Conservation (phyloP, 192 early-diverging fungal genomes). For the Coemansia sp. region DNA sequence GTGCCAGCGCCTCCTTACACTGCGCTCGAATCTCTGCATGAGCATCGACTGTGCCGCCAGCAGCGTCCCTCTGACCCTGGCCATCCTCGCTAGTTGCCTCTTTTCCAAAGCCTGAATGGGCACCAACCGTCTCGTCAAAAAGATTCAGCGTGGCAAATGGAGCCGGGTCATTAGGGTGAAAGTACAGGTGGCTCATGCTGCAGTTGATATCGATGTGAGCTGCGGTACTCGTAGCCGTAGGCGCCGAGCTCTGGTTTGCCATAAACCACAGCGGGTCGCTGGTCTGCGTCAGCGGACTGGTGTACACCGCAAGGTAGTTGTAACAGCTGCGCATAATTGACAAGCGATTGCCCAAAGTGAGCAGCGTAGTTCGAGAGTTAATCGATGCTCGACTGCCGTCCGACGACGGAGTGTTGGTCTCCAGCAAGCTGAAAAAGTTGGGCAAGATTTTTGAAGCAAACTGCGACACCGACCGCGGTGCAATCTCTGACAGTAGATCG, state of each 20-base stretch:
- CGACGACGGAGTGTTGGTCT: constrained; percentile 17
- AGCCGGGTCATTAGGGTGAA: constrained; percentile 26
- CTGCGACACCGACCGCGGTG: constrained; percentile 62
- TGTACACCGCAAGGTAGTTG: constrained; percentile 37
- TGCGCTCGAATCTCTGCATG: constrained; percentile 16
- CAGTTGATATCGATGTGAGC: neutral
- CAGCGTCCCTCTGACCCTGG: constrained; percentile 24
- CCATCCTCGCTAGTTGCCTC: neutral
- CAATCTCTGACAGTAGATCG: constrained; percentile 66
- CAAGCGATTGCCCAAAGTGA: constrained; percentile 35
- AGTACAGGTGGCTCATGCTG: constrained; percentile 17
- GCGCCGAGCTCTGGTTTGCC: constrained; percentile 1
- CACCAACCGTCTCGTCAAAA: constrained; percentile 30
- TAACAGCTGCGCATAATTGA: constrained; percentile 46
- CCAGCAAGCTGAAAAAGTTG: constrained; percentile 45
- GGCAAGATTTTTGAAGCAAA: constrained; percentile 62
- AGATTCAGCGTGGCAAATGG: constrained; percentile 30
- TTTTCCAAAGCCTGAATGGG: neutral
- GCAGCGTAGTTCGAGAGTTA: constrained; percentile 34
- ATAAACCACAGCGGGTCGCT: constrained; percentile 40
- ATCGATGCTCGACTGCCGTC: constrained; percentile 13
- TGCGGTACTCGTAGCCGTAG: neutral
- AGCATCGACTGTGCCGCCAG: constrained; percentile 4
- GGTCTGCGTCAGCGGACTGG: constrained; percentile 9
- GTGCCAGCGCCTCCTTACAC: constrained; percentile 41